These are phyloP conservation scores for Pythium brassicae DNA, from an alignment of 352 stramenopile species.

Conservation along the genomic window DNA sequence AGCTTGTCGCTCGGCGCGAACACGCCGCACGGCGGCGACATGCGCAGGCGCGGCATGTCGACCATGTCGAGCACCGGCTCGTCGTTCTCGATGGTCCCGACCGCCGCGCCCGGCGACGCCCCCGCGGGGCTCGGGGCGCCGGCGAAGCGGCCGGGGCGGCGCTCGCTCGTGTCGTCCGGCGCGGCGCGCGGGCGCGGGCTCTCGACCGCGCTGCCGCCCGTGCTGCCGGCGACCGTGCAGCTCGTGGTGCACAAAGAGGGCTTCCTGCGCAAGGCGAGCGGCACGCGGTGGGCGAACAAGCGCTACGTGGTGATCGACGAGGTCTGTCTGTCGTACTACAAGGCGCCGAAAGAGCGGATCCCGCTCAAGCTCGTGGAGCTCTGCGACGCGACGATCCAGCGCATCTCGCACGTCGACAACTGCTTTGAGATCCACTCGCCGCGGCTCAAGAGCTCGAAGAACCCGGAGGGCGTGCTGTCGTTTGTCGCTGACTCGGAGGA, in stretches of 20 bases:
- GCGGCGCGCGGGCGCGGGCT: slow-evolving; percentile 25
- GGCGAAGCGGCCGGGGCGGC: slow-evolving; percentile 43
- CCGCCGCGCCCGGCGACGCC: slow-evolving; percentile 50
- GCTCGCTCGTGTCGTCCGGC: slow-evolving; percentile 63
- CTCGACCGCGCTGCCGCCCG: slow-evolving; percentile 42
- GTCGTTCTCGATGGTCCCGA: slow-evolving; percentile 60
- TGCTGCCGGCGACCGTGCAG: slow-evolving; percentile 65
- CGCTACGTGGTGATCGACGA: slow-evolving; percentile 87
- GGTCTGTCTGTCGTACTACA: slow-evolving; percentile 83
- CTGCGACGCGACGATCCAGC: slow-evolving; percentile 76
- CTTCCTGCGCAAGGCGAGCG: slow-evolving; percentile 79
- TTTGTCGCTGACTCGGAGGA: slow-evolving; percentile 81
- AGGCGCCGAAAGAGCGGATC: slow-evolving; percentile 78
- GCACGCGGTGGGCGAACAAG: slow-evolving; percentile 79
- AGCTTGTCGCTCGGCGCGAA: neutral
- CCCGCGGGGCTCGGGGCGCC: slow-evolving; percentile 21
- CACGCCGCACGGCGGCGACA: slow-evolving; percentile 11
- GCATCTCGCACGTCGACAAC: slow-evolving; percentile 76
- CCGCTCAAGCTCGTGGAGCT: slow-evolving; percentile 83
- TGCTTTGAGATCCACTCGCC: slow-evolving; percentile 86
- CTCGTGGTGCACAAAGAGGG: slow-evolving; percentile 81
- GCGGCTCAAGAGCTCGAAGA: slow-evolving; percentile 80
- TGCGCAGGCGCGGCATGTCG: slow-evolving; percentile 35
- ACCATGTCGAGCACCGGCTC: slow-evolving; percentile 15
- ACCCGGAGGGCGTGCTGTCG: slow-evolving; percentile 76